Evolutionary conservation across 2,329 filamentous ascomycete species (phyloP), one percentile per base, ranked within the genome.

Genomic region (Sclerotinia glacialis): DNA sequence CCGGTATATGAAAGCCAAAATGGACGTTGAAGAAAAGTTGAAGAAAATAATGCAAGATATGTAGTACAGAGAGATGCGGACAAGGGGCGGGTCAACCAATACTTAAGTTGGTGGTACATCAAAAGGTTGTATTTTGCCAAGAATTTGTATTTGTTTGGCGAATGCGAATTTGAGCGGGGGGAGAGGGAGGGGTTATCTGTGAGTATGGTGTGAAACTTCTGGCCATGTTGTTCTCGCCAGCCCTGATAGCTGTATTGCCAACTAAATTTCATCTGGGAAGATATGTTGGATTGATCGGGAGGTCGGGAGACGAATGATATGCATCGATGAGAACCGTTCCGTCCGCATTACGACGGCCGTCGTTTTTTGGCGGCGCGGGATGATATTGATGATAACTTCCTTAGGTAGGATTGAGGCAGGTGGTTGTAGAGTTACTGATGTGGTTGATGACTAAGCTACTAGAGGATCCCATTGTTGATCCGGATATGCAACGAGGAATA

Each of bases 101-200:
- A 61, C 18, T 21, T 37, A 14, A 50, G n/a, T 37, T 49, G 31
- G 42, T 37, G 58, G 58, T 26, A 61, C 28, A 49, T 61, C 42
- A 37, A 61, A 31, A 61, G 44, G 58, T 61, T 49, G 44, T 61
- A 61, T 49, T 49, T 23, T 12, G 42, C n/a, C 58, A 61, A 61
- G 58, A 1, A 49, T 61, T 44, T 18, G 2, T 49, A 50, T 49
- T 49, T 49, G 14, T 37, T 61, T 61, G 58, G n/a, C 44, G 58
- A 49, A 49, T 50, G 44, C 58, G 44, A 40, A 37, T 50, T 21
- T 49, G 58, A 31, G 44, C 44, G 58, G 58, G 58, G 52, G 58
- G 21, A 59, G 58, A 49, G 44, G 44, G 58, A 49, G 44, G 44
- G 58, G 58, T 40, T 49, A 11, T 49, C 49, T 61, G 58, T 61